These are phyloP conservation scores for Monilinia polystroma DNA, from an alignment of 2,329 filamentous ascomycete genomes.

Conservation along the genomic window DNA sequence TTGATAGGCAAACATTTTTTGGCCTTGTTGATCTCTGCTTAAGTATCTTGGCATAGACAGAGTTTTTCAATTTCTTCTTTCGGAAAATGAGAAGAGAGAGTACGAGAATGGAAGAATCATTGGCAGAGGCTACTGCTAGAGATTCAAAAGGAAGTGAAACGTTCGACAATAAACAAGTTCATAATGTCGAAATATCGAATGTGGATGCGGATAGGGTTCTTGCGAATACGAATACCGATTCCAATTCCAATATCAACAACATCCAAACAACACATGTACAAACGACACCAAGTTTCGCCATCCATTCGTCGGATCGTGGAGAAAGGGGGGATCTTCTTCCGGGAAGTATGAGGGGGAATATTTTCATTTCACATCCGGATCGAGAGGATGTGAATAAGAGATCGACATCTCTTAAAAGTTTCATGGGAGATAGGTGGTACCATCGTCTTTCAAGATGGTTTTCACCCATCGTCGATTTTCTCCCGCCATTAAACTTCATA, in stretches of 20 bases:
- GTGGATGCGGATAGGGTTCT: not conserved
- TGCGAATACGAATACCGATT: not conserved
- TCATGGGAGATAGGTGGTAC: slow-evolving; percentile 2
- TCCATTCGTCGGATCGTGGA: slow-evolving; percentile 9
- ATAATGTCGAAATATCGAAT: not conserved
- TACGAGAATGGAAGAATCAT: not conserved
- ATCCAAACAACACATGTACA: not conserved
- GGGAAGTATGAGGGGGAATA: not conserved
- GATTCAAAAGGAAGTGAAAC: not conserved
- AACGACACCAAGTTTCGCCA: not conserved
- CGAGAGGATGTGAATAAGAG: slow-evolving; percentile 3
- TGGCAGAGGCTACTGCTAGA: not conserved
- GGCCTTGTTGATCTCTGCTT: not conserved
- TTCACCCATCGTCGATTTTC: slow-evolving; percentile 13
- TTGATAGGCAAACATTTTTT: not conserved
- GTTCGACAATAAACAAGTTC: not conserved
- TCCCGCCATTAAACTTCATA: slow-evolving; percentile 55
- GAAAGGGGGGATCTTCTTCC: not conserved
- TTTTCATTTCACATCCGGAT: not conserved
- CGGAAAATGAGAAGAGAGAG: not conserved
- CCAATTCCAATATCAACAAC: too few relatives aligned
- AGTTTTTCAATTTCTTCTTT: not conserved
- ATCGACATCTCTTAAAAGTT: slow-evolving; percentile 11
- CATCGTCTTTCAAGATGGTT: not conserved
- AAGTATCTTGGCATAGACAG: not conserved